Evolutionary conservation across 176 grass and related monocot genomes (phyloP).

Genomic region (Ensete glaucum): DNA sequence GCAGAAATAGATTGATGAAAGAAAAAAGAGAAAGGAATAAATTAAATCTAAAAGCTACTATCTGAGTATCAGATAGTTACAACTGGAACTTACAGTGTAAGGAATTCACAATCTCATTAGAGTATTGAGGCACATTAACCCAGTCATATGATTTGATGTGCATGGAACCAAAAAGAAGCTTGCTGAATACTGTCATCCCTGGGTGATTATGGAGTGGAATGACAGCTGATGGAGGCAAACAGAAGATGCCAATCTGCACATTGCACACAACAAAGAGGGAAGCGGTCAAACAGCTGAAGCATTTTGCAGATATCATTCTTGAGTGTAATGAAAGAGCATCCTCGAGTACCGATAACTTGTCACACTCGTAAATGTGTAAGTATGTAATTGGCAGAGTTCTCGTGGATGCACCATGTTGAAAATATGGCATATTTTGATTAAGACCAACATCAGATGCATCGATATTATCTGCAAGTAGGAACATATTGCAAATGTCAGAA

Average conservation of each 20-base stretch:
- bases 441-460: constrained; percentile 46
- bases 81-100: background rate
- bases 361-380: constrained; percentile 54
- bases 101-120: background rate
- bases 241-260: constrained; percentile 85
- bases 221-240: constrained; percentile 47
- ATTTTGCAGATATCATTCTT: background rate
- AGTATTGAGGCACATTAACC: constrained; percentile 20
- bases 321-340: background rate
- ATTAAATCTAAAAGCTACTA: background rate
- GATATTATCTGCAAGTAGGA: constrained; percentile 40
- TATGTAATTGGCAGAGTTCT: constrained; percentile 45
- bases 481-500: background rate
- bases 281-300: background rate
- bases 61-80: background rate
- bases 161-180: constrained; percentile 91
- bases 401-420: constrained; percentile 27
- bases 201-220: constrained; percentile 94
- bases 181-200: constrained; percentile 94
- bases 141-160: constrained; percentile 86
- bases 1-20: background rate
- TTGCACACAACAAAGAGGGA: too few relatives aligned
- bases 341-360: constrained; percentile 56
- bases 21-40: background rate
- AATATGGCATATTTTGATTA: constrained; percentile 28